Conservation (phyloP, 257 asterid species). For the Solanum raphanifolium region DNA sequence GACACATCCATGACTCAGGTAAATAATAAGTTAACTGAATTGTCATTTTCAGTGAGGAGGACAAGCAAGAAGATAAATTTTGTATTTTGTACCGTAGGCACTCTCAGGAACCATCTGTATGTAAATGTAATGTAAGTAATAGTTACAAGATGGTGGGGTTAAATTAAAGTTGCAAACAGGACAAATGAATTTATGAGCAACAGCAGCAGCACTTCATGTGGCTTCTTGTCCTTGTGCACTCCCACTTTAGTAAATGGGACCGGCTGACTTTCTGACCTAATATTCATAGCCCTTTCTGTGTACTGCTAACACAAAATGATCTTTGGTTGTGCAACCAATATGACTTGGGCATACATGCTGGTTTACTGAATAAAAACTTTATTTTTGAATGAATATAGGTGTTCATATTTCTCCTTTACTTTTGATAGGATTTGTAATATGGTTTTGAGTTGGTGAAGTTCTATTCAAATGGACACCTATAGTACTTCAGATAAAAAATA, state of each 20-base stretch:
- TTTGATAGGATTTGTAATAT: not conserved
- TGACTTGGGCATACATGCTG: not conserved
- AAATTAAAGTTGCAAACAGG: not conserved
- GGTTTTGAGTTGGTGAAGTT: not conserved
- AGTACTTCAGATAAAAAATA: not conserved
- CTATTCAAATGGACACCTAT: not conserved
- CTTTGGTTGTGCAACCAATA: not conserved
- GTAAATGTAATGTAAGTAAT: not conserved
- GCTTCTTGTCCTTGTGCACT: constrained; percentile 3
- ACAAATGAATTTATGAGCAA: not conserved
- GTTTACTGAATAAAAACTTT: not conserved
- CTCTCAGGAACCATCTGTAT: not conserved
- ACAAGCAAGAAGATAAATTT: not conserved
- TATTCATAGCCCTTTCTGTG: not conserved
- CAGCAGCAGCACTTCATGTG: not conserved
- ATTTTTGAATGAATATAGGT: not conserved
- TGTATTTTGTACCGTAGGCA: not conserved
- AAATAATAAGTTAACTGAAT: not conserved
- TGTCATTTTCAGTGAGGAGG: not conserved
- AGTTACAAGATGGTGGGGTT: not conserved
- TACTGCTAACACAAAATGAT: not conserved
- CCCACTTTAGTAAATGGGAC: not conserved
- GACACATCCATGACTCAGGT: not conserved
- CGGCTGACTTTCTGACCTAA: not conserved
- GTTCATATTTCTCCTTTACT: too few relatives aligned